Evolutionary conservation across 805 yeast species (phyloP).

Genomic region (Ogataea nitratoaversa): DNA sequence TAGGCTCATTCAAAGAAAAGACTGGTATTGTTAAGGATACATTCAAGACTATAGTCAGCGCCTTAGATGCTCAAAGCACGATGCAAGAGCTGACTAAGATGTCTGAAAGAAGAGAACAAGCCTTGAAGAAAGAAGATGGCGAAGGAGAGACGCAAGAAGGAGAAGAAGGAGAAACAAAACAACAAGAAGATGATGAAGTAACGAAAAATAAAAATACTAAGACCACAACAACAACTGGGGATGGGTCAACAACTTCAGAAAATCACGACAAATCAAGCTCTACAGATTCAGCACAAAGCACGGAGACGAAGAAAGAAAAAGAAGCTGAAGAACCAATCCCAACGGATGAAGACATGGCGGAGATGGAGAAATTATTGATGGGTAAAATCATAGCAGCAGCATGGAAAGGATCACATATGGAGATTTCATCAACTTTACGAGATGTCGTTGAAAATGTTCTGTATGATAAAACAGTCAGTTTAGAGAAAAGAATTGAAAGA

Average conservation of each 20-base stretch:
- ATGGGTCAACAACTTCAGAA: too few relatives aligned
- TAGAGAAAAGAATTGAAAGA: conserved; percentile 60
- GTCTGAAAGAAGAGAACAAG: conserved; percentile 46
- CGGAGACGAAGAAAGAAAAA: conserved; percentile 26
- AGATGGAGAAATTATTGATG: conserved; percentile 73
- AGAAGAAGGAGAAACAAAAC: conserved; percentile 3
- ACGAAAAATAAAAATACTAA: conserved; percentile 1
- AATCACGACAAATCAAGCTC: too few relatives aligned
- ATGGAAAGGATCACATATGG: conserved; percentile 91
- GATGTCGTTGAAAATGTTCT: conserved; percentile 79
- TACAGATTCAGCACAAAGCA: too few relatives aligned
- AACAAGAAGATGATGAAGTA: conserved; percentile 23
- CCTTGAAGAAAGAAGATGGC: conserved; percentile 27
- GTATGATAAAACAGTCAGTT: conserved; percentile 58
- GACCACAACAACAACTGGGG: not conserved
- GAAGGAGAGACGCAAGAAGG: conserved; percentile 16
- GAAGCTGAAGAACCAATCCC: conserved; percentile 31
- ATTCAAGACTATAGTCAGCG: conserved; percentile 74
- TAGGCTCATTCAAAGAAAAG: conserved; percentile 77
- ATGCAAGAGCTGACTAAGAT: conserved; percentile 71
- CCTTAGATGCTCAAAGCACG: conserved; percentile 80
- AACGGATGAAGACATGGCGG: conserved; percentile 58
- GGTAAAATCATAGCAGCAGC: conserved; percentile 92
- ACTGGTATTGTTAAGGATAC: conserved; percentile 82
- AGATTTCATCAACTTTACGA: conserved; percentile 72